Base-by-base conservation (phyloP, 2,329 filamentous ascomycete species). In the Aspergillus puulaauensis region DNA sequence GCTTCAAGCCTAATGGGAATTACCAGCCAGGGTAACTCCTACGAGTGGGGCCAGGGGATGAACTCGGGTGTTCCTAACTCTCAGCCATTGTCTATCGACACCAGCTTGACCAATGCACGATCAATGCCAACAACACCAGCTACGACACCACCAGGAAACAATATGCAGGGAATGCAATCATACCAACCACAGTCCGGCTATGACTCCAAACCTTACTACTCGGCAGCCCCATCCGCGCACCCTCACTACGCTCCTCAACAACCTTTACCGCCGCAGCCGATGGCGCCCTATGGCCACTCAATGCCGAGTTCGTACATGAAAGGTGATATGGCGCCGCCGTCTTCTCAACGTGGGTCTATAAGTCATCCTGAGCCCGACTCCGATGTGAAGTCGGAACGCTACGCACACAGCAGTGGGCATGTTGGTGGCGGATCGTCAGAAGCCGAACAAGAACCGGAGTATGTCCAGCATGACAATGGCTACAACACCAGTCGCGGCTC, bases 41-140 rank as follows among this genome's bases (percentile, higher is more conserved):
- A 93, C 73, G 89, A 93, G 70, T 97, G 93, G 90, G 82, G 78
- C 57, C 83, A 84, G 68, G 83, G 83, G 61, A 88, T 90, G 81
- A 82, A 78, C 61, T 82, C 83, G n/a, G 75, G 73, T 19, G 78
- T 83, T 48, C 86, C 87, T 69, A 81, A 82, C 69, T 79, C 82
- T 65, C 90, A 91, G 76, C 83, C 89, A 51, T 83, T 96, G 75
- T 88, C 90, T 27, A 91, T 96, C 68, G 91, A 96, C 67, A 91
- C 90, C 24, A 83, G 86, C 59, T 78, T 95, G 67, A 90, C 84
- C 78, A 91, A 89, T 75, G 81, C 89, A 59, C 88, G 91, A 67
- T 96, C 91, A 62, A 91, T 96, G 82, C 92, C 91, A 54, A 91
- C 89, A 9, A 96, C 91, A n/a, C 91, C 91, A 60, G 91, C 91